A percentile compares a stretch with the other conserved stretches of the same genome.
Evolutionary conservation across 164 flowering plant genomes (phyloP).

Genomic region (Brasenia schreberi): DNA sequence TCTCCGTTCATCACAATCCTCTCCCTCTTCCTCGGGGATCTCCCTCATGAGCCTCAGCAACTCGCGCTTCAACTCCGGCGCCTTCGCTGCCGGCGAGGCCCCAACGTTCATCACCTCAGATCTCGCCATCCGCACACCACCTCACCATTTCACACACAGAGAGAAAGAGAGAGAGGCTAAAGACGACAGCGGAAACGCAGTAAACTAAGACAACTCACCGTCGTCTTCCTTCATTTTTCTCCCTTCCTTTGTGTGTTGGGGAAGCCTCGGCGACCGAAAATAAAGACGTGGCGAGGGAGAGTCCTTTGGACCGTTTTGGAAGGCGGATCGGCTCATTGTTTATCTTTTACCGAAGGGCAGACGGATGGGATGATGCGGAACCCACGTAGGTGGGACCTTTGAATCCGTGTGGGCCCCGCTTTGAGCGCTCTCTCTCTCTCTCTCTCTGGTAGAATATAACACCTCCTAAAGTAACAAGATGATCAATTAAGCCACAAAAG

Average conservation of each 20-base stretch:
- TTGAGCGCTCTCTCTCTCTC: too few species aligned
- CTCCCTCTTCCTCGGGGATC: constrained; percentile 25
- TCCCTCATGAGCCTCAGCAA: constrained; percentile 29
- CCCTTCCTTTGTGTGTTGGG: background rate
- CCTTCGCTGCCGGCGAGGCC: constrained; percentile 12
- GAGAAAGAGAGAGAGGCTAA: background rate
- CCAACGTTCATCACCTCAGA: constrained; percentile 21
- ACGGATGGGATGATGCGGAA: too few species aligned
- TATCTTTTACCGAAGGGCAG: too few species aligned
- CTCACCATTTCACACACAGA: constrained; percentile 1
- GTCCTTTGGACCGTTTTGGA: background rate
- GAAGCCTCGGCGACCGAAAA: too few species aligned
- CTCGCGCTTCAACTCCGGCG: constrained; percentile 35
- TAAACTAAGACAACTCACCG: background rate
- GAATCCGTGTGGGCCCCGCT: too few species aligned
- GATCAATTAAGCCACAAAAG: too few species aligned
- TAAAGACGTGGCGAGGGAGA: too few species aligned
- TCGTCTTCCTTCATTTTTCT: background rate
- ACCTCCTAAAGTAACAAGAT: too few species aligned
- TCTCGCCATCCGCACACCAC: constrained; percentile 30
- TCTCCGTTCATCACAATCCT: background rate
- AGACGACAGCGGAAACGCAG: background rate
- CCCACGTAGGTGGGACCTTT: too few species aligned
- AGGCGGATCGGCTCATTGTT: background rate
- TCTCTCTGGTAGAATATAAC: too few species aligned